Evolutionary conservation across 108 stramenopile species (phyloP), one percentile per base, ranked within the genome.

Genomic region (Pseudonitzschia delicatissima): DNA sequence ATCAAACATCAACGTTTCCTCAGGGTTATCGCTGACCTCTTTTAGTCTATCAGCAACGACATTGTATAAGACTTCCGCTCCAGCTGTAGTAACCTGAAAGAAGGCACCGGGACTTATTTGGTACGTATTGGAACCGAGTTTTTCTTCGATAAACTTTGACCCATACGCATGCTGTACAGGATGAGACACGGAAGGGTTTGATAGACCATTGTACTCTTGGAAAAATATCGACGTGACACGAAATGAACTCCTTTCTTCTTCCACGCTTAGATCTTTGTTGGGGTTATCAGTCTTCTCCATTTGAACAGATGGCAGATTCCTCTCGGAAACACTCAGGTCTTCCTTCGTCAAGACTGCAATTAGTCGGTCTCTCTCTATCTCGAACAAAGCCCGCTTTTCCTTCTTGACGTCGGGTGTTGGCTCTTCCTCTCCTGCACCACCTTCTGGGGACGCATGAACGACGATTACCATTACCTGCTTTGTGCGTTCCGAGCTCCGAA

Each of bases 81-180:
- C 87, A 33, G 68, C 74, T 4, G 94, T 95, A 44, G 94, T 97
- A 0, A 94, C 93, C 71, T 98, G 97, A 71, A 98, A 98, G 80
- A 98, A 98, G 13, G 97, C 95, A 27, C 85, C 83, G 3, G 95
- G 93, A 23, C 88, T 91, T n/a, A 98, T 91, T 67, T 85, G 86
- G 68, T 96, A 98, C 12, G 68, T 81, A 62, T 90, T 87, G 32
- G 85, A 82, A 13, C 88, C 77, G 12, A 97, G 73, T 40, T 58
- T 66, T 59, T 97, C 94, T 57, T 78, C 67, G 23, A 97, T 44
- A 23, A 23, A 68, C 58, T 72, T 77, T 60, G 87, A 67, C 20
- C 97, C 97, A 69, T 74, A 93, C 32, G 79, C 64, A 55, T 90
- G 86, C 79, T 80, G 36, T n/a, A 93, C 79, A 25, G 92, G 91